Conservation (phyloP, 2,329 filamentous ascomycete species). For the Clathrospora elynae region DNA sequence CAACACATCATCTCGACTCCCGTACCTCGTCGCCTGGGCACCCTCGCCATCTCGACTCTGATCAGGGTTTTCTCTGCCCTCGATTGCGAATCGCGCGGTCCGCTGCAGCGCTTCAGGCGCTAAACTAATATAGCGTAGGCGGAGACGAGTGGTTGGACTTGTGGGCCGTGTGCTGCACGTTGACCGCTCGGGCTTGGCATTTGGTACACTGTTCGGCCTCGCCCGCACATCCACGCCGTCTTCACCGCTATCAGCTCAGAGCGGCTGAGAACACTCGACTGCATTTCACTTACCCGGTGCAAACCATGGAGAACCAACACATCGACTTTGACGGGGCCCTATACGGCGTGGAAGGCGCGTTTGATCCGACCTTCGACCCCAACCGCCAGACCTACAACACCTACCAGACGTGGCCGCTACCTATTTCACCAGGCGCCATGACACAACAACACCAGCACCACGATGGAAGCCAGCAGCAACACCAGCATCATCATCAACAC, state of each 20-base stretch:
- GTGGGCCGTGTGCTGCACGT: constrained; percentile 18
- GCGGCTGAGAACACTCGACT: constrained; percentile 42
- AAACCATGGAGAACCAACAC: constrained; percentile 52
- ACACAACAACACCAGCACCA: constrained; percentile 31
- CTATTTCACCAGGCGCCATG: constrained; percentile 44
- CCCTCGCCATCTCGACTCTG: constrained; percentile 17
- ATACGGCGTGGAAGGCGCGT: constrained; percentile 46
- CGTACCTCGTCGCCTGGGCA: constrained; percentile 18
- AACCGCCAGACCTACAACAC: constrained; percentile 40
- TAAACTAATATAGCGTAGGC: constrained; percentile 24
- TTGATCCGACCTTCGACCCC: constrained; percentile 47
- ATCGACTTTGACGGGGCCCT: constrained; percentile 45
- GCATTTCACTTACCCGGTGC: constrained; percentile 26
- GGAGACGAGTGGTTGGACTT: constrained; percentile 18
- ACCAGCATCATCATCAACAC: constrained; percentile 25
- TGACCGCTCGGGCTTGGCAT: constrained; percentile 19
- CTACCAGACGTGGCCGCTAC: constrained; percentile 48
- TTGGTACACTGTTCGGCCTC: constrained; percentile 22
- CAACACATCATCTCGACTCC: constrained; percentile 8
- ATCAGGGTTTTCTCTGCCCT: constrained; percentile 25
- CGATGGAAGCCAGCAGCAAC: constrained; percentile 15
- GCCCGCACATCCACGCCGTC: constrained; percentile 35
- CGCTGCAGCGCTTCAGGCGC: constrained; percentile 37
- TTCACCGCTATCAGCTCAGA: constrained; percentile 43
- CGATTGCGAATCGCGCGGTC: constrained; percentile 32